Conservation (phyloP, 164 flowering plant species). For the Kalanchoe fedtschenkoi region DNA sequence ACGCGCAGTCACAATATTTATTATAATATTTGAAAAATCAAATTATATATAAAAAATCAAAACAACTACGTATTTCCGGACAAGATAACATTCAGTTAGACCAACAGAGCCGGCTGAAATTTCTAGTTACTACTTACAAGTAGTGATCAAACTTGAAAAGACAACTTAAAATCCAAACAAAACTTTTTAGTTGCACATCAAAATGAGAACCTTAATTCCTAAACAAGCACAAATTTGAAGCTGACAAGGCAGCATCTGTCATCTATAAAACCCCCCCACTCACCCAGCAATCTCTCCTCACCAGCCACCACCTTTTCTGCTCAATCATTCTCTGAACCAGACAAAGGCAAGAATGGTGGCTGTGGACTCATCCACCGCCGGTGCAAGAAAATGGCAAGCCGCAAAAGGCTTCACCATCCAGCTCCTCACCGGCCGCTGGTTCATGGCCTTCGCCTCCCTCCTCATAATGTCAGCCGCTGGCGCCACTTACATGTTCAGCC, state of each 20-base stretch:
- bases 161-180: not conserved
- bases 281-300: too few species aligned
- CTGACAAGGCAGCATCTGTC: too few species aligned
- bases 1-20: too few species aligned
- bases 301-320: not conserved
- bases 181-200: not conserved
- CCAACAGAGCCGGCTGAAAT: too few species aligned
- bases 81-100: too few species aligned
- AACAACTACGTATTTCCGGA: too few species aligned
- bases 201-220: not conserved
- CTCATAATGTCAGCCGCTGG: constrained; percentile 58
- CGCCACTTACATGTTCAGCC: constrained; percentile 49
- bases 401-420: constrained; percentile 7
- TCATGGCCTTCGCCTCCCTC: constrained; percentile 51
- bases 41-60: too few species aligned
- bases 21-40: too few species aligned
- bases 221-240: not conserved
- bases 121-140: too few species aligned
- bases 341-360: not conserved
- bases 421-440: constrained; percentile 41
- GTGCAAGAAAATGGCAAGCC: constrained; percentile 9
- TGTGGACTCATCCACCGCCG: not conserved
- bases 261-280: not conserved
- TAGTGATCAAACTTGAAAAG: not conserved
- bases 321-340: not conserved